phyloP scores from a whole-genome alignment of 352 stramenopile species.

The Pythium dissimile region DNA sequence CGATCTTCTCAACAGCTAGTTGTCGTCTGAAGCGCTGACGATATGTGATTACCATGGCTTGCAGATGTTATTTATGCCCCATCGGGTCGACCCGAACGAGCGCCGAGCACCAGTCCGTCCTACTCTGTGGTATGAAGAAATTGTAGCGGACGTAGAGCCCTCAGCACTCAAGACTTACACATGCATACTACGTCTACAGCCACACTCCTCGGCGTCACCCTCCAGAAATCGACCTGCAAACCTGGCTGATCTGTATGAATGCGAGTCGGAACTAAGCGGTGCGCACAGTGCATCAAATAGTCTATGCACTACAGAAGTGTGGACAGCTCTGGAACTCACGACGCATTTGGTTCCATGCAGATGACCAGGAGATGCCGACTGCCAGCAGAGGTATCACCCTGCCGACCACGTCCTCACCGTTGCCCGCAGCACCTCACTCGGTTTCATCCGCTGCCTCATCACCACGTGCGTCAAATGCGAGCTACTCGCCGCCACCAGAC shows the following conservation, averaged over 20 bases:
- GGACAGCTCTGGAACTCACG: not conserved
- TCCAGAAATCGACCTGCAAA: not conserved
- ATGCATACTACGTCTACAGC: not conserved
- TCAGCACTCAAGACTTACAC: too few species aligned
- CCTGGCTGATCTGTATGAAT: slow-evolving; percentile 27
- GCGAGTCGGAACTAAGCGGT: slow-evolving; percentile 44
- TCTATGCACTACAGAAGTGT: not conserved
- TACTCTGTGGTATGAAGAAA: not conserved
- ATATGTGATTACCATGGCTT: not conserved
- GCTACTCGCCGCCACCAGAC: slow-evolving; percentile 2
- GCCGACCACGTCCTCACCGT: not conserved
- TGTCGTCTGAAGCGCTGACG: too few species aligned
- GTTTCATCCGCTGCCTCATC: too few species aligned
- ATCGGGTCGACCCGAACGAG: not conserved
- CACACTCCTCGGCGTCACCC: not conserved
- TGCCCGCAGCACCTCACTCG: too few species aligned
- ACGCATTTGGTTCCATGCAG: not conserved
- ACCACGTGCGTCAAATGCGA: not conserved
- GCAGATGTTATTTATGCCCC: slow-evolving; percentile 64
- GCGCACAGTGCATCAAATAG: slow-evolving; percentile 6
- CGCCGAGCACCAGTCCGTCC: not conserved
- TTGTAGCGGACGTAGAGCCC: too few species aligned
- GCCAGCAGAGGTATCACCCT: too few species aligned
- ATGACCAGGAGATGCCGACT: not conserved
- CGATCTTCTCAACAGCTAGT: not conserved